Conservation (phyloP, 2,329 filamentous ascomycete genomes). For the Trichoderma endophyticum region DNA sequence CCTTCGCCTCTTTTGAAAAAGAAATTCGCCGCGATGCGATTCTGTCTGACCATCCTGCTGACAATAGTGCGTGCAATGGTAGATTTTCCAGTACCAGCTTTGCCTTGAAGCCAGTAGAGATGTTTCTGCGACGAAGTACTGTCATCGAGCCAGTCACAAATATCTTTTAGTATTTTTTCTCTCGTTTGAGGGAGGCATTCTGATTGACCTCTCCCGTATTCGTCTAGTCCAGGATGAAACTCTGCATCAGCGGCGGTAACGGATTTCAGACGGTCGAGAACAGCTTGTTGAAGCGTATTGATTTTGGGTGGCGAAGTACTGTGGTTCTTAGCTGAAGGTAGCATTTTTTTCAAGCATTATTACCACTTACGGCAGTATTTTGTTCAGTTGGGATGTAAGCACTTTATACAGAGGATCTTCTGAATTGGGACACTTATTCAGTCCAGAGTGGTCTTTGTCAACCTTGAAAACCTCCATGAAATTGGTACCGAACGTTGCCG, state of each 20-base stretch:
- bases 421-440: slow-evolving; percentile 21
- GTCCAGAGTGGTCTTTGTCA: slow-evolving; percentile 23
- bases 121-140: background rate
- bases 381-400: no score
- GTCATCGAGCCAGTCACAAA: slow-evolving; percentile 4
- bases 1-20: slow-evolving; percentile 31
- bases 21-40: slow-evolving; percentile 35
- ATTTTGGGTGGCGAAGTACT: background rate
- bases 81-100: slow-evolving; percentile 25
- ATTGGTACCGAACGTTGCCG: background rate
- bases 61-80: slow-evolving; percentile 21
- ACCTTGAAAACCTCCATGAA: background rate
- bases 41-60: background rate
- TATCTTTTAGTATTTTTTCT: background rate
- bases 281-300: background rate
- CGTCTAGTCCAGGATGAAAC: background rate
- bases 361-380: no score
- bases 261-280: background rate
- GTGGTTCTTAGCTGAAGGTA: background rate
- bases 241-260: background rate
- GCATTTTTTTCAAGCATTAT: no score
- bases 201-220: background rate
- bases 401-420: slow-evolving; percentile 19
- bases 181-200: background rate
- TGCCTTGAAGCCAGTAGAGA: slow-evolving; percentile 20